A percentile compares a stretch with the other conserved stretches of the same genome.
Evolutionary conservation across 2,329 filamentous ascomycete species (phyloP).

Genomic region (Ophiostoma pallidulum): DNA sequence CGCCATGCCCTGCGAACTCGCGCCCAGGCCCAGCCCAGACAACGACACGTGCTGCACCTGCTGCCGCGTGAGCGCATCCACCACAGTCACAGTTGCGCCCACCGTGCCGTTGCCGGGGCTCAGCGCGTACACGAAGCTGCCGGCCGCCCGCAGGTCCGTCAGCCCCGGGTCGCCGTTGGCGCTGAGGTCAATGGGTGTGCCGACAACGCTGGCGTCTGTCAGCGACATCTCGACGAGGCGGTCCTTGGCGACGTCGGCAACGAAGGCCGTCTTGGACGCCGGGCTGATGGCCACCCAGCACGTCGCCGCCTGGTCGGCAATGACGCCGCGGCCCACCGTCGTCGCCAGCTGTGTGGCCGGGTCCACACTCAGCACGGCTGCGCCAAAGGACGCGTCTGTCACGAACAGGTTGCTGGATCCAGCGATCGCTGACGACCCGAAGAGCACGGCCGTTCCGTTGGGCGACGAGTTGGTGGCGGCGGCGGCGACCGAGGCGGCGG

Average conservation of each 20-base stretch:
- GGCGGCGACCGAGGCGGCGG: conserved; percentile 16
- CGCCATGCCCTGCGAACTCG: conserved; percentile 25
- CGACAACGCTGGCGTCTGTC: conserved; percentile 37
- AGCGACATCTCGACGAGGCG: conserved; percentile 48
- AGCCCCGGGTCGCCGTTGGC: conserved; percentile 41
- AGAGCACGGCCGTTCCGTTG: conserved; percentile 43
- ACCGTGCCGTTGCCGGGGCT: conserved; percentile 40
- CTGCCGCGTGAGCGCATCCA: conserved; percentile 25
- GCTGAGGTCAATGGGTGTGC: conserved; percentile 30
- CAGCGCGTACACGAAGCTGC: conserved; percentile 49
- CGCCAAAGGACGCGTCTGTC: conserved; percentile 51
- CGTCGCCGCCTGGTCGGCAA: conserved; percentile 44
- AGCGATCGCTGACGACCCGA: conserved; percentile 41
- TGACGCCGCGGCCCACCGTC: conserved; percentile 27
- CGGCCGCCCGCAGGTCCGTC: conserved; percentile 43
- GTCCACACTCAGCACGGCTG: conserved; percentile 35
- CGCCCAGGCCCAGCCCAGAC: conserved; percentile 18
- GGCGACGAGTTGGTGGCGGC: conserved; percentile 34
- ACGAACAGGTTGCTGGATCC: conserved; percentile 38
- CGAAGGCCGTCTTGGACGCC: conserved; percentile 42
- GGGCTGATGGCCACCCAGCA: conserved; percentile 48
- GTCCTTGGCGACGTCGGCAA: conserved; percentile 45
- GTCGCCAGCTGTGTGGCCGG: conserved; percentile 24
- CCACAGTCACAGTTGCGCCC: conserved; percentile 27
- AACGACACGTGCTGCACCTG: conserved; percentile 27